phyloP scores from a whole-genome alignment of 179 eudicot species.

The Silene coronaria region DNA sequence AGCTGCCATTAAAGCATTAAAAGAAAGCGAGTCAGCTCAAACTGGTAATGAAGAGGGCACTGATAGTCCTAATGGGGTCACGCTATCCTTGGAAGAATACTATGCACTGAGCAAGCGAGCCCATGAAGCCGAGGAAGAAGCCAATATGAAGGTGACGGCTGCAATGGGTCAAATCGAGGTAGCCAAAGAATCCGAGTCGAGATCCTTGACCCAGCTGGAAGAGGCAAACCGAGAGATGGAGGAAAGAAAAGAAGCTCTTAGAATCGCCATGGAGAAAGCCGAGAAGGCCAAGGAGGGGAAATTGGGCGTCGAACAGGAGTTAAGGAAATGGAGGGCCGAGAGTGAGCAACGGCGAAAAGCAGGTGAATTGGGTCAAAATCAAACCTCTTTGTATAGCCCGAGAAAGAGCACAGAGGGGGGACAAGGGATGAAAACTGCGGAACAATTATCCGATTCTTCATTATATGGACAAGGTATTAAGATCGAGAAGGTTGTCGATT shows the following conservation, averaged over 20 bases:
- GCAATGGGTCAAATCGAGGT: slow-evolving; percentile 64
- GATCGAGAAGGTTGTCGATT: slow-evolving; percentile 30
- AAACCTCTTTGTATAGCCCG: slow-evolving; percentile 35
- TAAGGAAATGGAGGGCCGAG: slow-evolving; percentile 83
- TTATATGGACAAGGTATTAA: slow-evolving; percentile 35
- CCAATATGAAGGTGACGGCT: slow-evolving; percentile 51
- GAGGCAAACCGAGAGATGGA: slow-evolving; percentile 48
- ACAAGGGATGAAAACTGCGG: slow-evolving; percentile 29
- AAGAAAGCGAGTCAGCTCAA: slow-evolving; percentile 55
- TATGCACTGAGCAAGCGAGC: slow-evolving; percentile 69
- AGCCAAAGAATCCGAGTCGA: slow-evolving; percentile 58
- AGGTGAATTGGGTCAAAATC: slow-evolving; percentile 32
- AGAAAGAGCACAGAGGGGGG: slow-evolving; percentile 40
- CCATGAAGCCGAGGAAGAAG: slow-evolving; percentile 74
- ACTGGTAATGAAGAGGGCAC: slow-evolving; percentile 28
- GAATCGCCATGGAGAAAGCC: slow-evolving; percentile 56
- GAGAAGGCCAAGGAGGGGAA: slow-evolving; percentile 83
- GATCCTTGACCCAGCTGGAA: slow-evolving; percentile 54
- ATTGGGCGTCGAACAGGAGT: slow-evolving; percentile 72
- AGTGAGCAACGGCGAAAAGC: slow-evolving; percentile 61
- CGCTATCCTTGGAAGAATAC: slow-evolving; percentile 80
- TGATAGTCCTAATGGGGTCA: slow-evolving; percentile 38
- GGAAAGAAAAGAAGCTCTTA: slow-evolving; percentile 52
- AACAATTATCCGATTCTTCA: slow-evolving; percentile 26
- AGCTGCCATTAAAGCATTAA: slow-evolving; percentile 67